These are phyloP conservation scores for Simplicillium sp. DNA, from an alignment of 2,329 filamentous ascomycete genomes.

Conservation along the genomic window DNA sequence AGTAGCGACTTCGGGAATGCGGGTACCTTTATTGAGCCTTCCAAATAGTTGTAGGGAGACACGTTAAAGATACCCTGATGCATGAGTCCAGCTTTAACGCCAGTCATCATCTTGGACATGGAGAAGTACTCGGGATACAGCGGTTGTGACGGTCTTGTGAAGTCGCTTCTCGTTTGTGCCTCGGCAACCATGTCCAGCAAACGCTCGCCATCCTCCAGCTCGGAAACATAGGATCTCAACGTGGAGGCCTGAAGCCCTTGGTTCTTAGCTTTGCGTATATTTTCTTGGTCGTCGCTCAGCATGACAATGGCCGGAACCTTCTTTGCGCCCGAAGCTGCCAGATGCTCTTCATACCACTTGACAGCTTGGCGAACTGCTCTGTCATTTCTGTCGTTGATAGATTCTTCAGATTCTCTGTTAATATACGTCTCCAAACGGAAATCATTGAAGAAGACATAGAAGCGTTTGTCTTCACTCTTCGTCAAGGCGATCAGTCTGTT, in stretches of 20 bases:
- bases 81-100: conserved; percentile 75
- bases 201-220: conserved; percentile 73
- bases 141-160: conserved; percentile 53
- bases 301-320: conserved; percentile 73
- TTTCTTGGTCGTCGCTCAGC: conserved; percentile 87
- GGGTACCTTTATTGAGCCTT: conserved; percentile 82
- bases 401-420: conserved; percentile 63
- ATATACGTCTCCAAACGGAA: conserved; percentile 91
- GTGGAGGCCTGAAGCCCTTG: conserved; percentile 64
- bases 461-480: conserved; percentile 92
- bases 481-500: conserved; percentile 85
- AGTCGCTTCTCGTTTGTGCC: conserved; percentile 57
- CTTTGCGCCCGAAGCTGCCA: conserved; percentile 53
- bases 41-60: conserved; percentile 95
- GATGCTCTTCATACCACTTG: conserved; percentile 82
- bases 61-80: conserved; percentile 96
- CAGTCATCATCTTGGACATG: conserved; percentile 88
- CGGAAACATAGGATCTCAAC: conserved; percentile 69
- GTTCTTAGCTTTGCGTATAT: conserved; percentile 68
- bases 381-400: conserved; percentile 94
- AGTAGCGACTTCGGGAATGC: conserved; percentile 85
- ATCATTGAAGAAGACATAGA: conserved; percentile 99
- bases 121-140: conserved; percentile 87
- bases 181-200: conserved; percentile 91
- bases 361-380: conserved; percentile 79